Evolutionary conservation across 2,329 filamentous ascomycete species (phyloP).

Genomic region (Alternaria angustiovoidea): DNA sequence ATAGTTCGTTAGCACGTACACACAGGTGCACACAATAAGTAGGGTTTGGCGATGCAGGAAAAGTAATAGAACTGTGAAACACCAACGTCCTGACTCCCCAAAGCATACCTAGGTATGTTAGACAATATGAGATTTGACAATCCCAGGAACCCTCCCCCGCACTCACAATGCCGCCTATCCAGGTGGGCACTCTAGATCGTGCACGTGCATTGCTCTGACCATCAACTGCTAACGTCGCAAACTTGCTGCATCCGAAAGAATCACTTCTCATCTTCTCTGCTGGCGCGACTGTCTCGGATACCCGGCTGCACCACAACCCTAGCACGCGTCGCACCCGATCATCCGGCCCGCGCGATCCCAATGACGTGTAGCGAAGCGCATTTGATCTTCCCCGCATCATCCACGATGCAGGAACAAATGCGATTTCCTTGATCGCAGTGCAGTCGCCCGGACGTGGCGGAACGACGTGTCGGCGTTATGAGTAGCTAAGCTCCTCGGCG

Average conservation of each 20-base stretch:
- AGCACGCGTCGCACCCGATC: slow-evolving; percentile 1
- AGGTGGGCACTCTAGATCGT: neutral
- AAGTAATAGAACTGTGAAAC: neutral
- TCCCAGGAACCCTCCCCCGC: neutral
- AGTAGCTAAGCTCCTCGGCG: slow-evolving; percentile 7
- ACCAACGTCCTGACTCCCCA: neutral
- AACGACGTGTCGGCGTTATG: neutral
- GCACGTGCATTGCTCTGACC: neutral
- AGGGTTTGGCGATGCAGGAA: neutral
- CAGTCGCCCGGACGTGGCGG: slow-evolving; percentile 9
- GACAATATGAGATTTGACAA: neutral
- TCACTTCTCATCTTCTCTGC: neutral
- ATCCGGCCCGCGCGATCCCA: neutral
- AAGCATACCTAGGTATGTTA: neutral
- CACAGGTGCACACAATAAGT: neutral
- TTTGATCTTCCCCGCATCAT: slow-evolving; percentile 3
- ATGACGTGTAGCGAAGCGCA: slow-evolving; percentile 2
- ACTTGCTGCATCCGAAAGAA: neutral
- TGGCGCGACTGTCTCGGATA: neutral
- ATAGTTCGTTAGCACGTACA: neutral
- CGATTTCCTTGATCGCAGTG: neutral
- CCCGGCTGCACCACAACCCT: neutral
- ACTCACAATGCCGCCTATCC: neutral
- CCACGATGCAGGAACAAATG: slow-evolving; percentile 5
- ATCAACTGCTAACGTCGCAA: neutral